Percentiles rank a stretch among this genome's conserved stretches.
Evolutionary conservation across 2,329 filamentous ascomycete genomes (phyloP).

Genomic region (Fusarium sterilihyphosum): DNA sequence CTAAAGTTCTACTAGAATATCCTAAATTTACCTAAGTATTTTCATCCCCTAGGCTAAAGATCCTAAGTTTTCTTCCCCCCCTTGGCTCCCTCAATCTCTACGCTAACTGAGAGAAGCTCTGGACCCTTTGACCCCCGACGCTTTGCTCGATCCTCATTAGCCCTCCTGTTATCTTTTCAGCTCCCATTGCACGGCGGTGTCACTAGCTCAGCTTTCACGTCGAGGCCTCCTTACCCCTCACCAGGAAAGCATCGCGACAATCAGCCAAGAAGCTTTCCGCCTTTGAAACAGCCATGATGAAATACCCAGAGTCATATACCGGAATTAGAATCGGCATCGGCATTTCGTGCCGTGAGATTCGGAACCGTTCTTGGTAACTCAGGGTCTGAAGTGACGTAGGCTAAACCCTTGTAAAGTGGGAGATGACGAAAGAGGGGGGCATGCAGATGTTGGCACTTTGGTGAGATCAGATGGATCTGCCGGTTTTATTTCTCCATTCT

Average conservation of each 20-base stretch:
- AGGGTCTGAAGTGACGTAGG: constrained; percentile 42
- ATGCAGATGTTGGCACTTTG: neutral
- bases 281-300: constrained; percentile 16
- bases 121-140: neutral
- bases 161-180: constrained; percentile 12
- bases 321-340: neutral
- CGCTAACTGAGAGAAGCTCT: neutral
- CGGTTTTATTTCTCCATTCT: constrained; percentile 19
- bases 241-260: constrained; percentile 3
- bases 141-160: constrained; percentile 25
- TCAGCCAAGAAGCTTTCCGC: neutral
- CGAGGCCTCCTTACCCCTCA: neutral
- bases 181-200: constrained; percentile 21
- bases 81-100: constrained; percentile 18
- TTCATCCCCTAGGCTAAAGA: neutral
- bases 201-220: constrained; percentile 10
- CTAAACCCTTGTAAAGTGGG: constrained; percentile 13
- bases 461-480: constrained; percentile 30
- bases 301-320: neutral
- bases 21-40: neutral
- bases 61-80: neutral
- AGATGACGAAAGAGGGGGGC: constrained; percentile 29
- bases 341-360: neutral
- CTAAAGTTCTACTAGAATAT: neutral
- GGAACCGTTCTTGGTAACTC: constrained; percentile 2